Conservation (phyloP, 257 asterid genomes). For the Craterostigma plantagineum region DNA sequence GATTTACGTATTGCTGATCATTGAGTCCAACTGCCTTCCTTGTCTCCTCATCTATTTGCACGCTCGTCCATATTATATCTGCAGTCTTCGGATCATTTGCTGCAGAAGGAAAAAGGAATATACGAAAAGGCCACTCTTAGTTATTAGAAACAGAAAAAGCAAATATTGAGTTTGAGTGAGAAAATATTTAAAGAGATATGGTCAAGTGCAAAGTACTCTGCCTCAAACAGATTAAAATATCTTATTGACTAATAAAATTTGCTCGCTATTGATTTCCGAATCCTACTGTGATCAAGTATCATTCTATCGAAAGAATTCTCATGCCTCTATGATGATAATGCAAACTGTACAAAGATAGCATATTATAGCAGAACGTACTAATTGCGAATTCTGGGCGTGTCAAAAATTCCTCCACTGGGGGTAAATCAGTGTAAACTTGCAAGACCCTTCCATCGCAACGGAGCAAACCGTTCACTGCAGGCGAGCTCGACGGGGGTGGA, state of each 20-base stretch:
- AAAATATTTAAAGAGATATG: no score
- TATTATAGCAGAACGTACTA: constrained; percentile 25
- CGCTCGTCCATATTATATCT: constrained; percentile 79
- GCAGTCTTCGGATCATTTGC: constrained; percentile 85
- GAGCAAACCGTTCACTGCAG: constrained; percentile 26
- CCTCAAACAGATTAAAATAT: no score
- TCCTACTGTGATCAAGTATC: no score
- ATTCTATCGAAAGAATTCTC: no score
- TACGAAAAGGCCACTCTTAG: not conserved
- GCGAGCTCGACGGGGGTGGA: constrained; percentile 16
- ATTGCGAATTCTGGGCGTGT: constrained; percentile 69
- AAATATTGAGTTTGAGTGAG: no score
- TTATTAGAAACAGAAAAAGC: no score
- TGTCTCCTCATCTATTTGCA: constrained; percentile 81
- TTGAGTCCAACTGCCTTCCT: constrained; percentile 58
- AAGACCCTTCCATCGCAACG: constrained; percentile 33
- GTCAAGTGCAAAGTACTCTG: no score
- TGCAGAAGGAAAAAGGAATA: constrained; percentile 17
- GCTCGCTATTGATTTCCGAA: no score
- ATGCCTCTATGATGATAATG: no score
- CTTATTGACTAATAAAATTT: no score
- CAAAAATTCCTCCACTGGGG: constrained; percentile 70
- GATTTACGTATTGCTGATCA: constrained; percentile 68
- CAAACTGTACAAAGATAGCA: no score
- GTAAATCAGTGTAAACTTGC: constrained; percentile 75